phyloP scores from a whole-genome alignment of 148 eudicot species.

The Beta vulgaris region DNA sequence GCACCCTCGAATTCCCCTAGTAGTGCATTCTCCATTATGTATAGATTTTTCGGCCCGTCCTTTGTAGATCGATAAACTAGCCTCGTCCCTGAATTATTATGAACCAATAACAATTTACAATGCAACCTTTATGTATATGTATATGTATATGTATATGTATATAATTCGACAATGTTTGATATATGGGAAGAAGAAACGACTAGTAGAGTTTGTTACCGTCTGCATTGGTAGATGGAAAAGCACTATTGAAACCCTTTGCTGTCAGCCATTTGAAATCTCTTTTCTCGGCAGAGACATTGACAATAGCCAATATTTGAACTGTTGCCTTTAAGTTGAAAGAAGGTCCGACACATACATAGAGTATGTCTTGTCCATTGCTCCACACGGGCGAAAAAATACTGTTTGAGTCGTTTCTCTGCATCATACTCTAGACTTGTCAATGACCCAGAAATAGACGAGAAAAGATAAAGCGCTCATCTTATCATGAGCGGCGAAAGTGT shows the following conservation, averaged over 20 bases:
- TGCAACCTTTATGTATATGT: too few species aligned
- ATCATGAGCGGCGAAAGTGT: too few species aligned
- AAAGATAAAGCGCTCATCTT: too few species aligned
- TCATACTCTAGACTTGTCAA: background rate
- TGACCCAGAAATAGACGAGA: too few species aligned
- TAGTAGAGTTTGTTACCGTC: slow-evolving; percentile 2
- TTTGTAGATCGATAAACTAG: slow-evolving; percentile 23
- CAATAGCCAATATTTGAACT: slow-evolving; percentile 10
- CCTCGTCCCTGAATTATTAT: slow-evolving; percentile 1
- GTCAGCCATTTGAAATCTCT: background rate
- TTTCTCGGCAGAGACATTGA: background rate
- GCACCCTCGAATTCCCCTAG: background rate
- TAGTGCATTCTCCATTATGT: slow-evolving; percentile 21
- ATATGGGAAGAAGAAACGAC: too few species aligned
- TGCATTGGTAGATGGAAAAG: slow-evolving; percentile 20
- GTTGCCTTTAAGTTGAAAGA: background rate
- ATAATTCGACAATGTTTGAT: too few species aligned
- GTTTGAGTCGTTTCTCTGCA: slow-evolving; percentile 2
- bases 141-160: too few species aligned
- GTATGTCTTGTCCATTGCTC: slow-evolving; percentile 14
- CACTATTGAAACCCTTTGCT: slow-evolving; percentile 6
- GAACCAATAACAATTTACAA: background rate
- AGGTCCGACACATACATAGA: slow-evolving; percentile 26
- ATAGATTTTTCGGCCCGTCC: slow-evolving; percentile 17
- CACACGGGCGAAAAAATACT: slow-evolving; percentile 16